Conservation (phyloP, 2,329 filamentous ascomycete genomes). For the Aspergillus eucalypticola region DNA sequence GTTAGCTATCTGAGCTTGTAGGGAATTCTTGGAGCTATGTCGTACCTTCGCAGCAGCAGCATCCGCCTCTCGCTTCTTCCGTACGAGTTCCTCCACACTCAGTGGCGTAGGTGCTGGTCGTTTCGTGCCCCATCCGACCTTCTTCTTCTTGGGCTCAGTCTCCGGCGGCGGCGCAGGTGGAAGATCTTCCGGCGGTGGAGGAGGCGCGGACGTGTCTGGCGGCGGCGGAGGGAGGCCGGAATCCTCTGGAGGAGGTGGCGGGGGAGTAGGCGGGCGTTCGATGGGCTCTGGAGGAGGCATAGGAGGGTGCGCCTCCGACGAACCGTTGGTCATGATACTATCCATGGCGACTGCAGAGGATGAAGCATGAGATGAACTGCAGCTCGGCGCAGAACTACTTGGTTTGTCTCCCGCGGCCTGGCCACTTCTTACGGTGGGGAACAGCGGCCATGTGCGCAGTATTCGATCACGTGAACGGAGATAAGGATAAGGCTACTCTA, state of each 20-base stretch:
- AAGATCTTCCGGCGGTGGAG: constrained; percentile 45
- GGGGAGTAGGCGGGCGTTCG: constrained; percentile 42
- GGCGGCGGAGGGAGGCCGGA: constrained; percentile 46
- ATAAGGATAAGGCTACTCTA: neutral
- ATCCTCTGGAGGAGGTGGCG: constrained; percentile 43
- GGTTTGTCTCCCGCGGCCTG: too few species aligned
- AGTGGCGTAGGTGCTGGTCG: constrained; percentile 55
- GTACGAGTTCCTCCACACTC: constrained; percentile 81
- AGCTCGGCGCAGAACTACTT: neutral
- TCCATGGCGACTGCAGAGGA: constrained; percentile 32
- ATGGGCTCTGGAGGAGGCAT: constrained; percentile 40
- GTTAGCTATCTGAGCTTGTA: constrained; percentile 6
- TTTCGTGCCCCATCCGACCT: constrained; percentile 54
- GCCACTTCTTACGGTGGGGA: neutral
- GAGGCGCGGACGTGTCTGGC: constrained; percentile 34
- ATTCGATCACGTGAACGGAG: neutral
- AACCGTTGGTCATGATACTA: constrained; percentile 32
- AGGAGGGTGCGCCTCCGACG: constrained; percentile 25
- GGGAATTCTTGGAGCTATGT: constrained; percentile 2
- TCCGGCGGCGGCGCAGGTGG: constrained; percentile 44
- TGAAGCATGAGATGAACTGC: neutral
- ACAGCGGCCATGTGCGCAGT: neutral
- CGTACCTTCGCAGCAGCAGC: constrained; percentile 74
- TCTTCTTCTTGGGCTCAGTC: constrained; percentile 54
- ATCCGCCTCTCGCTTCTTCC: constrained; percentile 82